These are phyloP conservation scores for Trapa incisa DNA, from an alignment of 345 rosid genomes.

Conservation along the genomic window DNA sequence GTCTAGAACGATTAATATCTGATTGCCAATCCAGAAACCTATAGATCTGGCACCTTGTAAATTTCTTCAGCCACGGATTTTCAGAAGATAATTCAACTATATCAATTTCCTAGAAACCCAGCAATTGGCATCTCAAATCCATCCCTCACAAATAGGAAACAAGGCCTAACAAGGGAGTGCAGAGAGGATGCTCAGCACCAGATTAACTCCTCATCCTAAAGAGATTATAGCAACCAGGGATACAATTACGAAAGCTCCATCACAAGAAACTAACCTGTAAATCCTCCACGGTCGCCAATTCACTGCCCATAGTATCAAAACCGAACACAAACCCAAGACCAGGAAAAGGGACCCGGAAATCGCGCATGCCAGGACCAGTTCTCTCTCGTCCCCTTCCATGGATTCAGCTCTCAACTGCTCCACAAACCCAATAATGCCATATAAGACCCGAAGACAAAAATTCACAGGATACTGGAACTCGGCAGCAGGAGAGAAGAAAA, in stretches of 20 bases:
- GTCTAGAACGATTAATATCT: no score
- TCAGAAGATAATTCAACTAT: no score
- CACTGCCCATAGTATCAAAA: slow-evolving; percentile 79
- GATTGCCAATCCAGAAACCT: no score
- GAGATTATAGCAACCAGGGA: no score
- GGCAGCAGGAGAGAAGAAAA: neutral
- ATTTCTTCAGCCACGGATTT: no score
- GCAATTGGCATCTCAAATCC: no score
- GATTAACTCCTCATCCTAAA: neutral
- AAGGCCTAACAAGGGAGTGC: no score
- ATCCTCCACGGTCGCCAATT: slow-evolving; percentile 99
- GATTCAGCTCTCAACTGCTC: slow-evolving; percentile 33
- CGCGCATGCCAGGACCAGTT: slow-evolving; percentile 53
- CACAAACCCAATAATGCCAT: slow-evolving; percentile 18
- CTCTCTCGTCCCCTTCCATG: slow-evolving; percentile 76
- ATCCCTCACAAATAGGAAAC: no score
- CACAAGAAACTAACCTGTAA: slow-evolving; percentile 43
- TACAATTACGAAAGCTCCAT: no score
- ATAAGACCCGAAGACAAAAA: slow-evolving; percentile 1
- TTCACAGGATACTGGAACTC: slow-evolving; percentile 2
- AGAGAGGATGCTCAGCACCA: slow-evolving; percentile 8
- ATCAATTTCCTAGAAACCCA: no score
- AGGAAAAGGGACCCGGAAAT: slow-evolving; percentile 78
- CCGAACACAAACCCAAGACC: slow-evolving; percentile 64
- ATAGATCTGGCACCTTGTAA: no score